phyloP scores from a whole-genome alignment of 2,329 filamentous ascomycete species.

The Trichoderma sp. region DNA sequence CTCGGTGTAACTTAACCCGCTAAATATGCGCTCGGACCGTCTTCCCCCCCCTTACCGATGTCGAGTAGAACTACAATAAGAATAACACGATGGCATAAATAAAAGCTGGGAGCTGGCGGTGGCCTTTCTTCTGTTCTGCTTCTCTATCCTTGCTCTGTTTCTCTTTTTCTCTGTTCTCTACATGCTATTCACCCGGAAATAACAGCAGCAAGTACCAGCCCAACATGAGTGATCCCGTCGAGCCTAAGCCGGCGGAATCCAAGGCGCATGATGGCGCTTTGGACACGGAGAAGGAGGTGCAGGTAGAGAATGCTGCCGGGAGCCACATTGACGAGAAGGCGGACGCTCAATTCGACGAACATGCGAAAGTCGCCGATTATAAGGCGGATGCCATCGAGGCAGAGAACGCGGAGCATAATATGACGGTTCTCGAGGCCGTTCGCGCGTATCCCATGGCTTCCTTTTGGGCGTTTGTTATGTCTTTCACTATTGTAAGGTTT shows the following conservation, averaged over 20 bases:
- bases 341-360: not conserved
- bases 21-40: not conserved
- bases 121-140: not conserved
- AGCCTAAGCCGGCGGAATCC: not conserved
- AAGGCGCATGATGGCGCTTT: not conserved
- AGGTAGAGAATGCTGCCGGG: not conserved
- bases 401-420: conserved; percentile 1
- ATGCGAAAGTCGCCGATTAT: not conserved
- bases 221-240: not conserved
- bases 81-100: not conserved
- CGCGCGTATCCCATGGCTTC: not conserved
- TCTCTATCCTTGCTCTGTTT: not conserved
- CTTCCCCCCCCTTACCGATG: not conserved
- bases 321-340: not conserved
- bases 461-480: not conserved
- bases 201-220: not conserved
- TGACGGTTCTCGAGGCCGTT: conserved; percentile 5
- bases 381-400: conserved; percentile 5
- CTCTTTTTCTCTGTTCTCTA: not conserved
- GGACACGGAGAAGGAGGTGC: not conserved
- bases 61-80: not conserved
- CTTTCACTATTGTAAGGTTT: not conserved
- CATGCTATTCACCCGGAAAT: not conserved
- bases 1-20: conserved; percentile 4
- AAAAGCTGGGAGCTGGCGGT: not conserved